Conservation (phyloP, 257 asterid genomes). For the Avicennia marina region DNA sequence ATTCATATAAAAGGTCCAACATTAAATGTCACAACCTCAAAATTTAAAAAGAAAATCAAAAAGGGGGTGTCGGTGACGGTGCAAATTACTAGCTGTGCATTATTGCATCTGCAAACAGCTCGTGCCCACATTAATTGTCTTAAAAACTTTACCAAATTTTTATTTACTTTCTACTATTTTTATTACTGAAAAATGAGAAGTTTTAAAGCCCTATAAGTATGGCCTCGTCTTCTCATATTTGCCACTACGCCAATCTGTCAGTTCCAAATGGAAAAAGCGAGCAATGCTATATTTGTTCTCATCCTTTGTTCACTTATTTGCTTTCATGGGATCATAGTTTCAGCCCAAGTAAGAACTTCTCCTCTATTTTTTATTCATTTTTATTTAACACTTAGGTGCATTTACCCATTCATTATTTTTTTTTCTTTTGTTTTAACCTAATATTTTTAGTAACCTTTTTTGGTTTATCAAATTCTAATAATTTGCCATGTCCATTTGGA, state of each 20-base stretch:
- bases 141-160: neutral
- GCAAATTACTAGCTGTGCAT: too few species aligned
- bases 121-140: neutral
- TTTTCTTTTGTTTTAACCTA: too few species aligned
- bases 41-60: too few species aligned
- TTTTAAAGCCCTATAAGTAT: neutral
- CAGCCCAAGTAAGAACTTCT: neutral
- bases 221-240: neutral
- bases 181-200: neutral
- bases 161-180: neutral
- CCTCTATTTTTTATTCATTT: neutral
- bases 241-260: neutral
- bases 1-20: too few species aligned
- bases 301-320: neutral
- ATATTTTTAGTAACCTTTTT: neutral
- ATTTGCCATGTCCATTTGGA: neutral
- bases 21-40: too few species aligned
- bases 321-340: neutral
- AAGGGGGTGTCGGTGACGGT: too few species aligned
- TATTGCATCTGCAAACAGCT: neutral
- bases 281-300: neutral
- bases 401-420: too few species aligned
- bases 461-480: neutral
- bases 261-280: neutral
- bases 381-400: too few species aligned